Conservation (phyloP, 805 yeast genomes). For the Kuraishia capsulata region DNA sequence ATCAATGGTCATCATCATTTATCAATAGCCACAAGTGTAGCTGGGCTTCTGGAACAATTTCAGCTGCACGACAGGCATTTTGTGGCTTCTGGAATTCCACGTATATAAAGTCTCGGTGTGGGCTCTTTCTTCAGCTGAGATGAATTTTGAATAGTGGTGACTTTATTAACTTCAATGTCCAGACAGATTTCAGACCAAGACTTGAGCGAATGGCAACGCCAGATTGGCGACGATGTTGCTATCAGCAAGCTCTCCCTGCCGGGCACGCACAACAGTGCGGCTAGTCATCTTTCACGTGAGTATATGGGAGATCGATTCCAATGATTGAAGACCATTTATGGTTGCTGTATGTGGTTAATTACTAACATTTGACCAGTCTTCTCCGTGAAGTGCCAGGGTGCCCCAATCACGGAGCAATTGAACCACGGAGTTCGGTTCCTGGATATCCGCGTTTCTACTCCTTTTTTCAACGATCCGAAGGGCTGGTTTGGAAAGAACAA, state of each 20-base stretch:
- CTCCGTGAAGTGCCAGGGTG: conserved; percentile 70
- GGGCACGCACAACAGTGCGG: conserved; percentile 83
- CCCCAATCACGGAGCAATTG: conserved; percentile 50
- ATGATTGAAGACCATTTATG: too few species aligned
- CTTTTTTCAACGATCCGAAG: conserved; percentile 27
- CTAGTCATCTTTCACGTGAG: conserved; percentile 31
- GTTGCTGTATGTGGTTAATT: too few species aligned
- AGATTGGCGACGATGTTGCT: conserved; percentile 39
- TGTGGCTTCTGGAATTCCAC: too few species aligned
- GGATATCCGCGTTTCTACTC: conserved; percentile 57
- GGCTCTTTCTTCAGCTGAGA: too few species aligned
- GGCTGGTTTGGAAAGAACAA: conserved; percentile 15
- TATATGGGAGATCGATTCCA: neutral
- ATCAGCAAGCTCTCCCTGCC: conserved; percentile 56
- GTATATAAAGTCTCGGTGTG: too few species aligned
- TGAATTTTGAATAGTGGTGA: too few species aligned
- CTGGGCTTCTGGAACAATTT: too few species aligned
- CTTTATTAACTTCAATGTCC: too few species aligned
- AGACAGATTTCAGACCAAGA: too few species aligned
- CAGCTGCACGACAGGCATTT: too few species aligned
- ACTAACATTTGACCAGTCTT: conserved; percentile 41
- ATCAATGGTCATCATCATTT: too few species aligned
- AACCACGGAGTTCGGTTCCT: conserved; percentile 67
- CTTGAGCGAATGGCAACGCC: conserved; percentile 37
- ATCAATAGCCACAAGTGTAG: too few species aligned